Percentiles rank a stretch among this genome's conserved stretches.
Conservation (phyloP, 176 grass and related monocot genomes). For the Tuctoria greenei region DNA sequence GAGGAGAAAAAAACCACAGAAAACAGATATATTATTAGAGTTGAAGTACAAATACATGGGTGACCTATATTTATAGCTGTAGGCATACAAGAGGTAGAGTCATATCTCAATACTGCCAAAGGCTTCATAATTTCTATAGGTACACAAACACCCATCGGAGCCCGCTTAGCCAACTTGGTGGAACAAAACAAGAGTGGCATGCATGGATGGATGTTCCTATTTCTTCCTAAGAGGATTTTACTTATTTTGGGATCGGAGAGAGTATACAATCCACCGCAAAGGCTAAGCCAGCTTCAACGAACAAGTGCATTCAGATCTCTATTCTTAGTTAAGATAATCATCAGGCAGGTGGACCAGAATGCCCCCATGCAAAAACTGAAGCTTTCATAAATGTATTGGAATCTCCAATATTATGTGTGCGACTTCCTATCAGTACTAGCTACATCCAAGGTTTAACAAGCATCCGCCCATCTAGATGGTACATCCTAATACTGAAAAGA, state of each 20-base stretch:
- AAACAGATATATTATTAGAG: too few species aligned
- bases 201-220: not conserved
- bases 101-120: too few species aligned
- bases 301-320: conserved; percentile 13
- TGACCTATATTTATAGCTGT: too few species aligned
- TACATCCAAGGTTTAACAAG: not conserved
- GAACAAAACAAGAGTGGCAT: not conserved
- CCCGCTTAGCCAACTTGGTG: not conserved
- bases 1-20: too few species aligned
- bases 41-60: too few species aligned
- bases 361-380: not conserved
- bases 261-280: not conserved
- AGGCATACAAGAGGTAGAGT: too few species aligned
- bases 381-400: not conserved
- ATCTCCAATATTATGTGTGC: not conserved
- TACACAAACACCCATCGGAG: conserved; percentile 1
- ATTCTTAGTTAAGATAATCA: conserved; percentile 23
- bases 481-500: not conserved
- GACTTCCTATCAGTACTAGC: not conserved
- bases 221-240: not conserved
- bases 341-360: conserved; percentile 18
- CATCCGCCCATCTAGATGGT: too few species aligned
- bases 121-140: conserved; percentile 8
- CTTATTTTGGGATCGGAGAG: too few species aligned
- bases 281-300: not conserved